These are phyloP conservation scores for Pyrenophora graminea DNA, from an alignment of 2,329 filamentous ascomycete genomes.

Conservation along the genomic window DNA sequence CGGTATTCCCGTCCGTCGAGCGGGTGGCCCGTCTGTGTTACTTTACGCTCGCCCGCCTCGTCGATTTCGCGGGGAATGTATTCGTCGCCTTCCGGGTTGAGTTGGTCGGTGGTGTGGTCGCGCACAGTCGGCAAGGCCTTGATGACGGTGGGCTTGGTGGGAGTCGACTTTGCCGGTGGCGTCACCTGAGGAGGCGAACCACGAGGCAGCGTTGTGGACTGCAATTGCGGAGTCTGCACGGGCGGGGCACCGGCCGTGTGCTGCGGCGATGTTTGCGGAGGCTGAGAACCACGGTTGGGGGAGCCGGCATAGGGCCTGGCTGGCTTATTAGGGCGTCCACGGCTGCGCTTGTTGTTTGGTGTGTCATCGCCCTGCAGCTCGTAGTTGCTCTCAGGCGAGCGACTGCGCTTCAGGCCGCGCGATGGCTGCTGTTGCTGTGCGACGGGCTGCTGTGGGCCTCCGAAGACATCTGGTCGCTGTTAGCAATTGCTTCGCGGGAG, in stretches of 20 bases:
- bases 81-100: slow-evolving; percentile 86
- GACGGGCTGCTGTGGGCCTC: slow-evolving; percentile 34
- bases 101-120: slow-evolving; percentile 95
- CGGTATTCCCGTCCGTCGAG: slow-evolving; percentile 84
- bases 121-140: slow-evolving; percentile 95
- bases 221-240: slow-evolving; percentile 61
- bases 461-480: slow-evolving; percentile 34
- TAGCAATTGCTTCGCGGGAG: slow-evolving; percentile 25
- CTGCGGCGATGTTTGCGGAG: slow-evolving; percentile 52
- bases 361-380: slow-evolving; percentile 39
- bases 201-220: slow-evolving; percentile 54
- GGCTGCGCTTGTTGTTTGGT: slow-evolving; percentile 36
- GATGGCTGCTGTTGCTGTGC: slow-evolving; percentile 38
- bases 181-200: slow-evolving; percentile 63
- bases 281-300: slow-evolving; percentile 57
- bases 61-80: slow-evolving; percentile 94
- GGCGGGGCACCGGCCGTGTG: slow-evolving; percentile 54
- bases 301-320: slow-evolving; percentile 56
- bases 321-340: slow-evolving; percentile 65
- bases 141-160: slow-evolving; percentile 75
- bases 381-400: slow-evolving; percentile 47
- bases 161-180: slow-evolving; percentile 73
- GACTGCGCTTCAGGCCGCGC: slow-evolving; percentile 49
- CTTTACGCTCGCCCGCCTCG: slow-evolving; percentile 92
- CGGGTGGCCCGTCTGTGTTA: slow-evolving; percentile 79